These are phyloP conservation scores for Bacidia rubella DNA, from an alignment of 495 filamentous ascomycete species.

Conservation along the genomic window DNA sequence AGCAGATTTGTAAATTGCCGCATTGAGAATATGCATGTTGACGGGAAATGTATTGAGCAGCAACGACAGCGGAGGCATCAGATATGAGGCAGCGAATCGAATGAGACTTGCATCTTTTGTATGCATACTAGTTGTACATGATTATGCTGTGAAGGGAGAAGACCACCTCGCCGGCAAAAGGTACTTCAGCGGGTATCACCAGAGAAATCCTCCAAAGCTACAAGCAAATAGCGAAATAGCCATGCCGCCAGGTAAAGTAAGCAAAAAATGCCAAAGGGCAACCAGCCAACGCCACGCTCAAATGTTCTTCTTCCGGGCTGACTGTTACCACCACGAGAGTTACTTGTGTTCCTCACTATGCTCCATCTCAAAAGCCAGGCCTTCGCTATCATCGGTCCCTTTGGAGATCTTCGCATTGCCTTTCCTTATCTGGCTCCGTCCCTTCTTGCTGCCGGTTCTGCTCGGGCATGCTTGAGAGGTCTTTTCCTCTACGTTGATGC, in stretches of 20 bases:
- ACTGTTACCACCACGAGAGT: no score
- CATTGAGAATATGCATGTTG: no score
- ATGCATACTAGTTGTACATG: no score
- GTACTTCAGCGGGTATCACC: no score
- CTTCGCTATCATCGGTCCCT: neutral
- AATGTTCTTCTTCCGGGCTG: neutral
- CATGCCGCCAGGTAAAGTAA: neutral
- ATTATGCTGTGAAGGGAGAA: no score
- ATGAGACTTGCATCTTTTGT: no score
- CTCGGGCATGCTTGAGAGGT: neutral
- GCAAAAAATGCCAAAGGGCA: neutral
- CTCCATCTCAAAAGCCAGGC: neutral
- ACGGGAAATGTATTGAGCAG: no score
- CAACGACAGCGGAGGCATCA: no score
- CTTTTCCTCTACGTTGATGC: conserved; percentile 3
- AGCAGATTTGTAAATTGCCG: no score
- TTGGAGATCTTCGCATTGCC: neutral
- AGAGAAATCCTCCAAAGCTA: no score
- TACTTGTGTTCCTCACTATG: neutral
- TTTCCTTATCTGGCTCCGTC: neutral
- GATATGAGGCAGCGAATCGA: no score
- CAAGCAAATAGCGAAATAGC: neutral
- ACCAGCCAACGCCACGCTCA: neutral
- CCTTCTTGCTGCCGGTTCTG: neutral
- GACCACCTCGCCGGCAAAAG: no score